These are phyloP conservation scores for Nicotiana undulata DNA, from an alignment of 257 asterid genomes.

Conservation along the genomic window DNA sequence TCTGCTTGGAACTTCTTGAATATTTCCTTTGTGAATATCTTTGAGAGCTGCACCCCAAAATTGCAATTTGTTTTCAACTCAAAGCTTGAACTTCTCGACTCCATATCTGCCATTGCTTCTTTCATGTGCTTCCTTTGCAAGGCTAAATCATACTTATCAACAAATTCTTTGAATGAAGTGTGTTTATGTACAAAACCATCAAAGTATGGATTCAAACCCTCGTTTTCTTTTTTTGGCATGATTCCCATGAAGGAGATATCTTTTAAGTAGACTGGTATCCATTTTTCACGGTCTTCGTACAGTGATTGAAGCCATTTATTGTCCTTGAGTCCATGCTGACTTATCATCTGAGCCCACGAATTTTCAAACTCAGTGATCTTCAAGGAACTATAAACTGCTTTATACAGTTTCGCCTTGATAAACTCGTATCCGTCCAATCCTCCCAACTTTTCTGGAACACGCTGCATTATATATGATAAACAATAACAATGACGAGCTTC, in stretches of 20 bases:
- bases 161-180: conserved; percentile 48
- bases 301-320: conserved; percentile 48
- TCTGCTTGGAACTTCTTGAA: conserved; percentile 41
- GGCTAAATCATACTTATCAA: conserved; percentile 53
- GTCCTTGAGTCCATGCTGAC: conserved; percentile 37
- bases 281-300: conserved; percentile 40
- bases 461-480: conserved; percentile 36
- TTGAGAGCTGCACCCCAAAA: conserved; percentile 55
- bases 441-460: conserved; percentile 59
- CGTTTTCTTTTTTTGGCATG: conserved; percentile 32
- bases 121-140: conserved; percentile 43
- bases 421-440: conserved; percentile 46
- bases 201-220: conserved; percentile 30
- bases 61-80: conserved; percentile 45
- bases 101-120: conserved; percentile 48
- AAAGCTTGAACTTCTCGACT: conserved; percentile 33
- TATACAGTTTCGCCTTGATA: conserved; percentile 41
- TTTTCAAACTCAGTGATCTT: conserved; percentile 48
- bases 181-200: conserved; percentile 53
- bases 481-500: conserved; percentile 40
- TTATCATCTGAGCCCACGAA: conserved; percentile 39
- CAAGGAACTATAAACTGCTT: conserved; percentile 41
- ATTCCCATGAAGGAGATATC: conserved; percentile 39
- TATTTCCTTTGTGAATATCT: conserved; percentile 43
- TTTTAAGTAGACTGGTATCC: conserved; percentile 60